phyloP scores from a whole-genome alignment of 441 rosid species.

The Erysimum cheiri region DNA sequence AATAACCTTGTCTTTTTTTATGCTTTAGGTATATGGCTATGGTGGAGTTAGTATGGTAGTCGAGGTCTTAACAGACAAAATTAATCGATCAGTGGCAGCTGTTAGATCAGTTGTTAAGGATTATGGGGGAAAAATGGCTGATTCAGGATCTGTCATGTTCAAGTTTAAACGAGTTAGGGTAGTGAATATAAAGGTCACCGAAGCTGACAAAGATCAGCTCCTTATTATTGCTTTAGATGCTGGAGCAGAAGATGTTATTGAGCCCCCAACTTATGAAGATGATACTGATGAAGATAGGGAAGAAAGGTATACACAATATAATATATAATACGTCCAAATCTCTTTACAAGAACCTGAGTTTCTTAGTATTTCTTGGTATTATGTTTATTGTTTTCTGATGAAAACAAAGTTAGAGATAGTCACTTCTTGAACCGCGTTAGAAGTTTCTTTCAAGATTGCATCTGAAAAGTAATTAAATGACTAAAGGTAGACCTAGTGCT shows the following conservation, averaged over 20 bases:
- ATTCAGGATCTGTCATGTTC: slow-evolving; percentile 90
- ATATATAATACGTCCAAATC: neutral
- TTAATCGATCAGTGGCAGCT: slow-evolving; percentile 84
- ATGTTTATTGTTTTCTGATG: slow-evolving; percentile 2
- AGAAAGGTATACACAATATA: slow-evolving; percentile 54
- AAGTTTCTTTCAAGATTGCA: neutral
- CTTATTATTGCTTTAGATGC: slow-evolving; percentile 78
- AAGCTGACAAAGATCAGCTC: slow-evolving; percentile 85
- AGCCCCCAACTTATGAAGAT: slow-evolving; percentile 74
- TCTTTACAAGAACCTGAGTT: neutral
- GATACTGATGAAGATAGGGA: slow-evolving; percentile 72
- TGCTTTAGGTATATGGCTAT: slow-evolving; percentile 81
- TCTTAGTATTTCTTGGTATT: neutral
- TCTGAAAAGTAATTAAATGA: neutral
- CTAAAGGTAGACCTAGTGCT: neutral
- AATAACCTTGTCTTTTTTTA: slow-evolving; percentile 19
- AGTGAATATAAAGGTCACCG: slow-evolving; percentile 72
- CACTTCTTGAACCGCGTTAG: neutral
- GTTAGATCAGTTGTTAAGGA: slow-evolving; percentile 85
- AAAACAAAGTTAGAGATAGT: neutral
- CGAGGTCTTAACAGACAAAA: slow-evolving; percentile 91
- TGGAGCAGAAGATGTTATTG: slow-evolving; percentile 96
- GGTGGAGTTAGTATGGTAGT: slow-evolving; percentile 94
- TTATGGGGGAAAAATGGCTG: slow-evolving; percentile 93
- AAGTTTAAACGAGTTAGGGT: slow-evolving; percentile 82